A percentile compares a stretch with the other conserved stretches of the same genome.
phyloP scores from a whole-genome alignment of 352 stramenopile species.

The Phytophthora ramorum region DNA sequence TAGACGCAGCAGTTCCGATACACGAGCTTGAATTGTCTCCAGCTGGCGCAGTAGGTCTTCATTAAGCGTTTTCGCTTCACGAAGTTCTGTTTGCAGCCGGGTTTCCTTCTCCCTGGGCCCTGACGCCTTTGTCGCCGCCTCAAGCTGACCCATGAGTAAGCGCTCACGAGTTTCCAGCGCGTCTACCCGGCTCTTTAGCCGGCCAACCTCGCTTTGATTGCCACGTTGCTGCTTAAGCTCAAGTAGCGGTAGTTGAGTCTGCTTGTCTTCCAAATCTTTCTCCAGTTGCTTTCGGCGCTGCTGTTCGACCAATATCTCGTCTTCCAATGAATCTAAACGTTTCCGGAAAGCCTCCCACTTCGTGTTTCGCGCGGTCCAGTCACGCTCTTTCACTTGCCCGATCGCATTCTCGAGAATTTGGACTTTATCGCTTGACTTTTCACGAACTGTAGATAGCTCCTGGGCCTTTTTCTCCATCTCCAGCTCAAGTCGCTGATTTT shows the following conservation, averaged over 20 bases:
- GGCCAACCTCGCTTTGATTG: slow-evolving; percentile 45
- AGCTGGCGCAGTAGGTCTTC: slow-evolving; percentile 63
- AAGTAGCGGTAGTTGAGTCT: slow-evolving; percentile 39
- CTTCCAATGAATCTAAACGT: slow-evolving; percentile 70
- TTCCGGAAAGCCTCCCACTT: slow-evolving; percentile 80
- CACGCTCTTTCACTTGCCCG: slow-evolving; percentile 60
- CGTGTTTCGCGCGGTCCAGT: slow-evolving; percentile 62
- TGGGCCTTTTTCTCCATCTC: slow-evolving; percentile 54
- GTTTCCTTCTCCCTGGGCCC: slow-evolving; percentile 38
- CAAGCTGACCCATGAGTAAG: slow-evolving; percentile 64
- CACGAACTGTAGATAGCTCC: slow-evolving; percentile 38
- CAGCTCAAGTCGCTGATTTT: slow-evolving; percentile 68
- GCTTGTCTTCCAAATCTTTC: slow-evolving; percentile 67
- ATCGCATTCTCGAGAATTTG: slow-evolving; percentile 58
- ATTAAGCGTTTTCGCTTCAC: slow-evolving; percentile 46
- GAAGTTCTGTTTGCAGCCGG: slow-evolving; percentile 34
- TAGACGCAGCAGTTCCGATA: slow-evolving; percentile 51
- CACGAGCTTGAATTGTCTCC: slow-evolving; percentile 44
- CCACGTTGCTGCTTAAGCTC: slow-evolving; percentile 25
- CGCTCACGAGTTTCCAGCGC: slow-evolving; percentile 73
- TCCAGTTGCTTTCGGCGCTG: slow-evolving; percentile 62
- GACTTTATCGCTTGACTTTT: slow-evolving; percentile 44
- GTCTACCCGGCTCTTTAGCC: slow-evolving; percentile 66
- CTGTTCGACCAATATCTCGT: slow-evolving; percentile 64
- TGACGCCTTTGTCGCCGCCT: slow-evolving; percentile 36